Conservation (phyloP, 257 asterid species). For the Lycium ferocissimum region DNA sequence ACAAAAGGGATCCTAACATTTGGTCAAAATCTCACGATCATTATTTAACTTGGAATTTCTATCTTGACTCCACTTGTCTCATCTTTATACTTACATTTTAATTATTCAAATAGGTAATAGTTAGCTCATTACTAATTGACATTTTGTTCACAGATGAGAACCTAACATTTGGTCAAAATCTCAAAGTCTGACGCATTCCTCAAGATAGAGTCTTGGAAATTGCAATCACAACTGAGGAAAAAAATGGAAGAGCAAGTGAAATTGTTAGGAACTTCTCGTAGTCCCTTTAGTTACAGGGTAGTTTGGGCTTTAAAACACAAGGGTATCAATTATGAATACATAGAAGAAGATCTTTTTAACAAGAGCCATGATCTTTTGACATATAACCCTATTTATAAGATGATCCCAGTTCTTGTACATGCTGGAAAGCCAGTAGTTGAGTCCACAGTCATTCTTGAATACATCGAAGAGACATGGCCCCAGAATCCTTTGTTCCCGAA, state of each 20-base stretch:
- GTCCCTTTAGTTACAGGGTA: conserved; percentile 34
- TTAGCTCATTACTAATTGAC: not conserved
- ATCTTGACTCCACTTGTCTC: not conserved
- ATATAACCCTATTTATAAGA: conserved; percentile 40
- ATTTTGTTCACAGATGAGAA: not conserved
- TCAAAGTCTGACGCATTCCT: not conserved
- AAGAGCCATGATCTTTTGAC: conserved; percentile 36
- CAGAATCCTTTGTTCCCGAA: conserved; percentile 36
- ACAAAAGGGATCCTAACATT: too few species aligned
- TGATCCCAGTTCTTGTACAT: conserved; percentile 41
- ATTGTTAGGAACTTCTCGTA: conserved; percentile 40
- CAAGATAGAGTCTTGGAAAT: not conserved
- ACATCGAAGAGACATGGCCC: conserved; percentile 48
- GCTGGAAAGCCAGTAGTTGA: conserved; percentile 40
- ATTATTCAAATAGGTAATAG: conserved; percentile 3
- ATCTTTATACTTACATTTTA: too few species aligned
- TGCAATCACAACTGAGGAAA: not conserved
- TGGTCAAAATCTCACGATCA: not conserved
- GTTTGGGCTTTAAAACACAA: conserved; percentile 42
- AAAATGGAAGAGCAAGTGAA: conserved; percentile 38
- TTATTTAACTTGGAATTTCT: not conserved
- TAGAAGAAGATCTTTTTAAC: conserved; percentile 41
- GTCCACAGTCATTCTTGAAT: conserved; percentile 45
- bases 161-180: not conserved
- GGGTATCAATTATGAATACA: conserved; percentile 38